These are phyloP conservation scores for Coix lacrymajobi DNA, from an alignment of 176 grass and related monocot genomes.

Conservation along the genomic window DNA sequence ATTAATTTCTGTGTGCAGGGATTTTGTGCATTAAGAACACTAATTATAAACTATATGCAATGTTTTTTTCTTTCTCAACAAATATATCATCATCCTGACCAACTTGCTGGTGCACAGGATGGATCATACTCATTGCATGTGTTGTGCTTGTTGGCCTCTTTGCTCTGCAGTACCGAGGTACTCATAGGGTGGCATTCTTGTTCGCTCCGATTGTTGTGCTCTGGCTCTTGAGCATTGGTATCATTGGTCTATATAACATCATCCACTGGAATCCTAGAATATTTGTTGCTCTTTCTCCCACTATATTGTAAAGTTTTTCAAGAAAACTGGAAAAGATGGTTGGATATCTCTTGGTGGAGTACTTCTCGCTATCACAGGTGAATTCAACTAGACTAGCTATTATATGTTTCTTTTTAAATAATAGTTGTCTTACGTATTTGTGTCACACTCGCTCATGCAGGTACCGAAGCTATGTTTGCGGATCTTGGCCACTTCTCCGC, in stretches of 20 bases:
- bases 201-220: slow-evolving; percentile 62
- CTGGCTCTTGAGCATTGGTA: slow-evolving; percentile 61
- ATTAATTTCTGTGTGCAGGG: background rate
- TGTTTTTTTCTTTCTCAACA: background rate
- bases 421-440: slow-evolving; percentile 6
- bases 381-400: background rate
- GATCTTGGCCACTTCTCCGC: slow-evolving; percentile 77
- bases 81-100: background rate
- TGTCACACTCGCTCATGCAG: slow-evolving; percentile 30
- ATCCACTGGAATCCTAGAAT: slow-evolving; percentile 69
- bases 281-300: slow-evolving; percentile 61
- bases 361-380: slow-evolving; percentile 68
- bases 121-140: slow-evolving; percentile 53
- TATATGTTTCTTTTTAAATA: background rate
- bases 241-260: slow-evolving; percentile 64
- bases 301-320: slow-evolving; percentile 58
- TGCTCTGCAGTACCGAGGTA: slow-evolving; percentile 62
- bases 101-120: slow-evolving; percentile 34
- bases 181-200: slow-evolving; percentile 65
- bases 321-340: slow-evolving; percentile 54
- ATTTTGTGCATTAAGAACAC: background rate
- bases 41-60: background rate
- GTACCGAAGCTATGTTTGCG: slow-evolving; percentile 83
- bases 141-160: slow-evolving; percentile 64
- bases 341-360: slow-evolving; percentile 67